Base-by-base conservation (phyloP, 2,329 filamentous ascomycete genomes). In the Diaporthe citri region DNA sequence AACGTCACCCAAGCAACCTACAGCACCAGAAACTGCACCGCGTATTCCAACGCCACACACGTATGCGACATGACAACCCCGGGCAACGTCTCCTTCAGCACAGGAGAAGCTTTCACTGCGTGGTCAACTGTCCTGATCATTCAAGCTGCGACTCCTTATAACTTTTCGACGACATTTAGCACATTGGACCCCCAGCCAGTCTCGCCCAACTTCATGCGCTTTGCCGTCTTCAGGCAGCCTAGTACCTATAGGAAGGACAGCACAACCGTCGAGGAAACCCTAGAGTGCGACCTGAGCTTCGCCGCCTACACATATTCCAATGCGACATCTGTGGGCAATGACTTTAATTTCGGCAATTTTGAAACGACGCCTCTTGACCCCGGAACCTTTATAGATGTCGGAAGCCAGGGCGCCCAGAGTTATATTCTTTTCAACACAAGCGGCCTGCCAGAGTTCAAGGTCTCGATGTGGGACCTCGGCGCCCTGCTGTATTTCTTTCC, bases 231-330 rank as follows among this genome's bases (percentile, higher is more conserved):
- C 43, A 48, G 62, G 12, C 28, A 66, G 46, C 62, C 62, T 3
- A 17, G 28, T 13, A 12, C 17, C 28, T 66, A 66, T 12, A 17
- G 31, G 0, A 48, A 4, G 20, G 6, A 66, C 12, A 41, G 51
- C 15, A 43, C 25, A 9, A 66, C 62, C 6, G 62, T 66, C 28
- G 62, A 66, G 31, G 62, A 66, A 20, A 66, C 62, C 13, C 22
- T 66, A 5, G 62, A 66, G 62, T 66, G 62, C 31, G 62, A 66
- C 28, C 7, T 66, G 28, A 51, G 43, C 62, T 66, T 66, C 20
- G 62, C 62, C 22, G 62, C 62, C 36, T 36, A 66, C 43, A 66
- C 41, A 6, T 66, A 66, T 51, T 66, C 62, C 62, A 66, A 66
- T 12, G 43, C 25, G 0, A 66, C 62, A 13, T 66, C 62, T 4